phyloP scores from a whole-genome alignment of 2,329 filamentous ascomycete species.

The Fusarium staphyleae region DNA sequence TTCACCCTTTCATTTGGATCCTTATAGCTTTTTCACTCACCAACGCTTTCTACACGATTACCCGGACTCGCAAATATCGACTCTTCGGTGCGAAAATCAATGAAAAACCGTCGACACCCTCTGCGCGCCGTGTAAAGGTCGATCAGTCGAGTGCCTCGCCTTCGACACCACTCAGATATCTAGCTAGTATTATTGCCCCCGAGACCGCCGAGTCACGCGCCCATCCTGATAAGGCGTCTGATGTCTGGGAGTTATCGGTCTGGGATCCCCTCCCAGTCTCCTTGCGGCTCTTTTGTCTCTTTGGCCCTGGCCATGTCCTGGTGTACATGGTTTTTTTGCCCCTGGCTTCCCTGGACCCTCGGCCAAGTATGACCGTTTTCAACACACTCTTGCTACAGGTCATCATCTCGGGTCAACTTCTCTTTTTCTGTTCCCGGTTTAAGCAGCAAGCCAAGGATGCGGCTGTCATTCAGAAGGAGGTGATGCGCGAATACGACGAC shows the following conservation, averaged over 20 bases:
- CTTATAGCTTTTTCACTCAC: constrained; percentile 70
- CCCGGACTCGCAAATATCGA: constrained; percentile 83
- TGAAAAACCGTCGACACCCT: constrained; percentile 76
- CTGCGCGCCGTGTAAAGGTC: constrained; percentile 86
- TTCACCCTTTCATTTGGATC: constrained; percentile 73
- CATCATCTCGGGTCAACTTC: constrained; percentile 79
- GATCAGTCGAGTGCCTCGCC: constrained; percentile 72
- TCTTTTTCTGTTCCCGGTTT: constrained; percentile 76
- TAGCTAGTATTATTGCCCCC: constrained; percentile 71
- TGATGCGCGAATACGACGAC: constrained; percentile 92
- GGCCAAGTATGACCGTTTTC: constrained; percentile 85
- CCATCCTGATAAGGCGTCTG: constrained; percentile 79
- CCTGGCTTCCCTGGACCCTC: constrained; percentile 74
- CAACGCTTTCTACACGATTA: constrained; percentile 85
- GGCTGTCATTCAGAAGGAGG: constrained; percentile 85
- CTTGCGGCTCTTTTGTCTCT: constrained; percentile 83
- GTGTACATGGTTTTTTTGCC: constrained; percentile 91
- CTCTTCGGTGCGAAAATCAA: constrained; percentile 90
- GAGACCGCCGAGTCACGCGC: constrained; percentile 81
- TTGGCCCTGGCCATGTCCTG: constrained; percentile 92
- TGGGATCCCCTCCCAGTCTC: constrained; percentile 93
- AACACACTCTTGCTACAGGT: constrained; percentile 79
- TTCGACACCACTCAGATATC: constrained; percentile 78
- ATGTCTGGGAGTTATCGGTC: constrained; percentile 93
- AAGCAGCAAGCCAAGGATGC: constrained; percentile 86